A percentile compares a stretch with the other conserved stretches of the same genome.
Evolutionary conservation across 2,329 filamentous ascomycete genomes (phyloP).

Genomic region (Trichophyton verrucosum): DNA sequence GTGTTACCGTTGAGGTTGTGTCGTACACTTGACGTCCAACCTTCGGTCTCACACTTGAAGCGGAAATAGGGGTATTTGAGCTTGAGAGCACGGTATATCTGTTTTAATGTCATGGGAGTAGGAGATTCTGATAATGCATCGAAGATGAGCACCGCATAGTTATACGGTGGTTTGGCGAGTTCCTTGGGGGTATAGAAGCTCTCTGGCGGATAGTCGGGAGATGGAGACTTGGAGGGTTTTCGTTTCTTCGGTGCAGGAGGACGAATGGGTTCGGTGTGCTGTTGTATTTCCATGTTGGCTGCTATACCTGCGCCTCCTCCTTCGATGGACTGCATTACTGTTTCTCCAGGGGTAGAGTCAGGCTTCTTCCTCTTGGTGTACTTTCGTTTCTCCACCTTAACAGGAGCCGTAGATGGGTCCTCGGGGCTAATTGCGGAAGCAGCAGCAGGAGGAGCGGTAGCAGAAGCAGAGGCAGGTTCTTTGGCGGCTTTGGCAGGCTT

Average conservation of each 20-base stretch:
- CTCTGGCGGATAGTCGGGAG: slow-evolving; percentile 48
- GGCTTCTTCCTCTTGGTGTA: slow-evolving; percentile 38
- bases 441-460: neutral
- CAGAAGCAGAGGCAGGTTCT: slow-evolving; percentile 14
- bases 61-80: slow-evolving; percentile 49
- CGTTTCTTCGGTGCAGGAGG: slow-evolving; percentile 36
- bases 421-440: slow-evolving; percentile 15
- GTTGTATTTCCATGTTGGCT: slow-evolving; percentile 24
- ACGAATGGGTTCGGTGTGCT: slow-evolving; percentile 32
- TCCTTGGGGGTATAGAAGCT: slow-evolving; percentile 51
- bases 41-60: slow-evolving; percentile 51
- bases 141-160: slow-evolving; percentile 53
- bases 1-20: slow-evolving; percentile 50
- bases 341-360: slow-evolving; percentile 31
- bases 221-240: slow-evolving; percentile 47
- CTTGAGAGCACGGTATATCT: slow-evolving; percentile 53
- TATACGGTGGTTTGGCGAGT: slow-evolving; percentile 48
- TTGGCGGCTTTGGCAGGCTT: slow-evolving; percentile 18
- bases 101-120: slow-evolving; percentile 50
- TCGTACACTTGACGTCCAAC: slow-evolving; percentile 55
- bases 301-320: slow-evolving; percentile 17
- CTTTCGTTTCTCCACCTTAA: slow-evolving; percentile 36
- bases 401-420: slow-evolving; percentile 21
- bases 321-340: slow-evolving; percentile 33
- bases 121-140: slow-evolving; percentile 48